Conservation (phyloP, 1,139 yeast genomes). For the Geotrichum australiense region DNA sequence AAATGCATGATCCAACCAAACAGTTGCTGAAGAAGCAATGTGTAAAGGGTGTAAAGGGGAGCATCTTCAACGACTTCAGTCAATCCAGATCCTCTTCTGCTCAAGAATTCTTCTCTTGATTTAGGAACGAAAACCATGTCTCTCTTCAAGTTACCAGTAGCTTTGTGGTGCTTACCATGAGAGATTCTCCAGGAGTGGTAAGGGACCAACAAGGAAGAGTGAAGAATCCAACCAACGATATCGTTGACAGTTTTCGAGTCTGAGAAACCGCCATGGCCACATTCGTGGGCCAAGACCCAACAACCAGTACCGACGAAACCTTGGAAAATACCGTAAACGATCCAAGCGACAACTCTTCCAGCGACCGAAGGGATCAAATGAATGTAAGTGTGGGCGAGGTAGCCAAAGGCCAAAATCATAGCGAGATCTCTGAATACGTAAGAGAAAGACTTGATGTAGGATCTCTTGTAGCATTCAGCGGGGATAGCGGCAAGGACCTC, state of each 20-base stretch:
- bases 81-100: constrained; percentile 35
- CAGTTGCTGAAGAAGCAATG: constrained; percentile 59
- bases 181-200: constrained; percentile 81
- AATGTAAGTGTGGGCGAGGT: constrained; percentile 48
- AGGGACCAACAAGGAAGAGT: constrained; percentile 72
- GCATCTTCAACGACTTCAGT: constrained; percentile 65
- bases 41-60: constrained; percentile 54
- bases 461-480: constrained; percentile 65
- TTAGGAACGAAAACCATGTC: constrained; percentile 81
- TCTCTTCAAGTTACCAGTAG: constrained; percentile 72
- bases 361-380: constrained; percentile 43
- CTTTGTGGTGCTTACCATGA: constrained; percentile 83
- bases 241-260: constrained; percentile 66
- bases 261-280: constrained; percentile 83
- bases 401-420: constrained; percentile 46
- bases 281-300: constrained; percentile 87
- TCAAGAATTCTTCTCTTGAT: constrained; percentile 50
- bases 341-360: constrained; percentile 53
- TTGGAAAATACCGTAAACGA: constrained; percentile 46
- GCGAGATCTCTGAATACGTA: constrained; percentile 61
- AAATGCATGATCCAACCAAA: constrained; percentile 71
- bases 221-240: constrained; percentile 73
- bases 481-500: constrained; percentile 70
- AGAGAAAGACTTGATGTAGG: constrained; percentile 48
- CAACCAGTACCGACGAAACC: constrained; percentile 72